Evolutionary conservation across 1,139 yeast genomes (phyloP).

Genomic region (Zygoascus hellenicus): DNA sequence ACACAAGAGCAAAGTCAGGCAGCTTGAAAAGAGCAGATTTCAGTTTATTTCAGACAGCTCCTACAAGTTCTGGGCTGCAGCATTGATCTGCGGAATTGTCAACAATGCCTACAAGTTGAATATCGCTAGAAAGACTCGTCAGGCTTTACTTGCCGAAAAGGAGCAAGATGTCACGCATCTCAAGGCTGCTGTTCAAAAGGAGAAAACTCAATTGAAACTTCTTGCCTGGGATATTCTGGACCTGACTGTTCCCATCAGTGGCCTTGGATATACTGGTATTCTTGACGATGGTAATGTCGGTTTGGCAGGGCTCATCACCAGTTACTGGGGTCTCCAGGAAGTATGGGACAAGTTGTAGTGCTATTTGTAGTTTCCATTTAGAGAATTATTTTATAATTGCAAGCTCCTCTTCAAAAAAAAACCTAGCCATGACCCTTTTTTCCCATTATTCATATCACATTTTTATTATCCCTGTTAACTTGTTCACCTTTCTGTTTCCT

Average conservation of each 20-base stretch:
- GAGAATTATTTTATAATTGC: too few relatives aligned
- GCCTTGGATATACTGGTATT: slow-evolving; percentile 50
- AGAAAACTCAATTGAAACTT: slow-evolving; percentile 50
- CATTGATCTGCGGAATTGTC: slow-evolving; percentile 57
- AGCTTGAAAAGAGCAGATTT: slow-evolving; percentile 26
- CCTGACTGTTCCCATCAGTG: slow-evolving; percentile 66
- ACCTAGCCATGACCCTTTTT: too few relatives aligned
- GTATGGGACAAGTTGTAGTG: slow-evolving; percentile 44
- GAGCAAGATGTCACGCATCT: slow-evolving; percentile 38
- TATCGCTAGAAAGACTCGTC: slow-evolving; percentile 35
- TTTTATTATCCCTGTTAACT: too few relatives aligned
- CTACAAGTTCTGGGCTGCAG: slow-evolving; percentile 72
- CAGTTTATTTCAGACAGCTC: slow-evolving; percentile 27
- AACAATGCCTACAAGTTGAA: slow-evolving; percentile 49
- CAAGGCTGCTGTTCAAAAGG: slow-evolving; percentile 36
- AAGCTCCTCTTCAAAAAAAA: too few relatives aligned
- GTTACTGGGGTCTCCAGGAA: slow-evolving; percentile 70
- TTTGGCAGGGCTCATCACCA: slow-evolving; percentile 77
- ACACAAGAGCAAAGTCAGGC: slow-evolving; percentile 40
- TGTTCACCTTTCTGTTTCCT: background rate
- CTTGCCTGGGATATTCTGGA: slow-evolving; percentile 78
- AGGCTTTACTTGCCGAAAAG: slow-evolving; percentile 32
- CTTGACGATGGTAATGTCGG: slow-evolving; percentile 77
- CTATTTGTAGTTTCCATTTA: background rate
- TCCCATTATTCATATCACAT: too few relatives aligned